Evolutionary conservation across 139 green algal species (phyloP).

Genomic region (Tetradesmus lagerheimii): DNA sequence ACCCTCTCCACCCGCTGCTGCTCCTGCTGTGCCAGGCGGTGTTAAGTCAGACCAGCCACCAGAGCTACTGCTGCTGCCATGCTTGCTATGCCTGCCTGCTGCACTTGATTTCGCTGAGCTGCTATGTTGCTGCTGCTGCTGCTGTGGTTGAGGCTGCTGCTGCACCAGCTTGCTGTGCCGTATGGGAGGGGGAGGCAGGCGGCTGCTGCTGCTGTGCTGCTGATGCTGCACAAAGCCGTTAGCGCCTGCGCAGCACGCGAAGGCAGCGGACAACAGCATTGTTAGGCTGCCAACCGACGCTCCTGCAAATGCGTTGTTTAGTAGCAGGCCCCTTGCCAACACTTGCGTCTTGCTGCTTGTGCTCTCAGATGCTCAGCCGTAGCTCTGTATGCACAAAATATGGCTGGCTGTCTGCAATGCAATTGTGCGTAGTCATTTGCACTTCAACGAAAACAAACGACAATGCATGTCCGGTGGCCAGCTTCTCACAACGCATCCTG

Average conservation of each 20-base stretch:
- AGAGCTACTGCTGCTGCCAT: background rate
- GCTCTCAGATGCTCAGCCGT: too few species aligned
- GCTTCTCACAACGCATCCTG: too few species aligned
- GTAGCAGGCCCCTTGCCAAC: too few species aligned
- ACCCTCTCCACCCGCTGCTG: background rate
- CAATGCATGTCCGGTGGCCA: too few species aligned
- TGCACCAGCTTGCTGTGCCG: slow-evolving; percentile 24
- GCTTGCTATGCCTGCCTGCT: background rate
- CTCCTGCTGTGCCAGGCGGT: background rate
- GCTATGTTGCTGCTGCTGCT: slow-evolving; percentile 2
- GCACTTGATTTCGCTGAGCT: background rate
- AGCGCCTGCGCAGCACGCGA: background rate
- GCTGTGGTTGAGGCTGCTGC: background rate
- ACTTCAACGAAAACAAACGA: too few species aligned
- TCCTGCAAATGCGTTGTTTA: background rate
- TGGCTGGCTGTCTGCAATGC: too few species aligned
- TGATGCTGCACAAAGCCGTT: background rate
- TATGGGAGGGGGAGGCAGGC: background rate
- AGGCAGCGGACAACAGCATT: background rate
- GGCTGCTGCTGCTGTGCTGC: background rate
- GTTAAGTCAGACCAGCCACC: background rate
- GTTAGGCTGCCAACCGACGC: background rate
- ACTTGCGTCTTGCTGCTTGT: too few species aligned
- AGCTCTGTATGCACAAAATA: too few species aligned
- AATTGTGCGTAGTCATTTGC: too few species aligned